phyloP scores from a whole-genome alignment of 345 rosid species.

The Anastatica hierochuntica region DNA sequence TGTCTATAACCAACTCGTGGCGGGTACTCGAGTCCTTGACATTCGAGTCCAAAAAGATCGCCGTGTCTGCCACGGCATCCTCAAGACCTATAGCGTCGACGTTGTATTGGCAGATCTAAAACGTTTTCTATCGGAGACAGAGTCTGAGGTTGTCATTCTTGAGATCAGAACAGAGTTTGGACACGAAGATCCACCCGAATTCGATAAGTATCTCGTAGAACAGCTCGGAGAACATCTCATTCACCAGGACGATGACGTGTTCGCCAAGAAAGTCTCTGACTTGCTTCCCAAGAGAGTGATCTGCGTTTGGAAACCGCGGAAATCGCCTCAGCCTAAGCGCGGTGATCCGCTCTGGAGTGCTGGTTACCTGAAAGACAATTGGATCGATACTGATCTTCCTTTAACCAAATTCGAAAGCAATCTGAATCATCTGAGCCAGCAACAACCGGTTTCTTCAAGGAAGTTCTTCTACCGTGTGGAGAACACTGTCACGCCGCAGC shows the following conservation, averaged over 20 bases:
- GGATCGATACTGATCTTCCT: slow-evolving; percentile 89
- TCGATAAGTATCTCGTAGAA: slow-evolving; percentile 57
- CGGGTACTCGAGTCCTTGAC: slow-evolving; percentile 64
- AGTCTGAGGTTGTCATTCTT: slow-evolving; percentile 62
- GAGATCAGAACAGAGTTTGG: slow-evolving; percentile 91
- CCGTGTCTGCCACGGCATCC: slow-evolving; percentile 77
- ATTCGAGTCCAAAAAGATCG: slow-evolving; percentile 62
- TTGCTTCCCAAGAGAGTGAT: slow-evolving; percentile 70
- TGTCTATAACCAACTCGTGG: slow-evolving; percentile 57
- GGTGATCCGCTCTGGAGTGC: slow-evolving; percentile 74
- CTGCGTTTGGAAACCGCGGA: slow-evolving; percentile 83
- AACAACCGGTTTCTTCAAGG: slow-evolving; percentile 36
- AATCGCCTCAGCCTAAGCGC: slow-evolving; percentile 48
- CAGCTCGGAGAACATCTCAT: slow-evolving; percentile 59
- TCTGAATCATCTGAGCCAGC: slow-evolving; percentile 56
- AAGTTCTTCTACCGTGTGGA: slow-evolving; percentile 79
- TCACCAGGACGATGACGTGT: slow-evolving; percentile 59
- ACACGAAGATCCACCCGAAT: slow-evolving; percentile 59
- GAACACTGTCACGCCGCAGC: slow-evolving; percentile 68
- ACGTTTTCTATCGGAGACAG: slow-evolving; percentile 60
- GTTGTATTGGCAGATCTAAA: slow-evolving; percentile 56
- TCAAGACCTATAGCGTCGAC: slow-evolving; percentile 53
- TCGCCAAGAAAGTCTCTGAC: slow-evolving; percentile 50
- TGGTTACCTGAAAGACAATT: slow-evolving; percentile 65
- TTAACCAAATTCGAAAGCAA: slow-evolving; percentile 77